Evolutionary conservation across 2,329 filamentous ascomycete species (phyloP), one percentile per base, ranked within the genome.

Genomic region (Colletotrichum plurivorum): DNA sequence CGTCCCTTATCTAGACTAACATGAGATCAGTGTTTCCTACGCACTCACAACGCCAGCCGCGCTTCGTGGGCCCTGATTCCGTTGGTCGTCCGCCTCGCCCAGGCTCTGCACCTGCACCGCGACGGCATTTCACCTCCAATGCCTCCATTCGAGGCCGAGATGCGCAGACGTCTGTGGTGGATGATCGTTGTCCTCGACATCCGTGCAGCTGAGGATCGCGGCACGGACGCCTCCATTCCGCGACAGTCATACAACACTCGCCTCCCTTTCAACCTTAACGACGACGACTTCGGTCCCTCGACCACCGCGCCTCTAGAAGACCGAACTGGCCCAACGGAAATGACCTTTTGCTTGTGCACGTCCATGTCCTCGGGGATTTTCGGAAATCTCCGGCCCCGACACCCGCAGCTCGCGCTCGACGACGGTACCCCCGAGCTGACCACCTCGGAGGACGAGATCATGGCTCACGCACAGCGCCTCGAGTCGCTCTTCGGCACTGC

Each of bases 151-250:
- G 85, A 90, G 65, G 83, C 84, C 3, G 87, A 91, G 76, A 85
- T 90, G 78, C 84, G 89, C 20, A 84, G 89, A 9, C 83, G 90
- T 3, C 75, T 91, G 0, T 92, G 89, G 86, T 88, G 87, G 80
- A 87, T 90, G 71, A 84, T 92, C n/a, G 76, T 89, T 36, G 83
- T 89, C n/a, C 81, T 91, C 2, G 90, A 92, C 71, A 80, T 85
- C 31, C 84, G 85, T 8, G 83, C 84, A 1, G 83, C 87, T 7
- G 87, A 89, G 72, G 83, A 89, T 57, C 83, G 86, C 4, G 88
- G 88, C 12, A 81, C 83, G 1, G 82, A 78, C 16, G 78, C 82
- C 12, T 78, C 82, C n/a, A 78, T 87, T 7, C 76, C 81, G 9
- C 74, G 75, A 5, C 76, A 80, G n/a, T 77, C 76, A 13, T 86